Conservation (phyloP, 2,329 filamentous ascomycete genomes). For the Leptodontidium sp. region DNA sequence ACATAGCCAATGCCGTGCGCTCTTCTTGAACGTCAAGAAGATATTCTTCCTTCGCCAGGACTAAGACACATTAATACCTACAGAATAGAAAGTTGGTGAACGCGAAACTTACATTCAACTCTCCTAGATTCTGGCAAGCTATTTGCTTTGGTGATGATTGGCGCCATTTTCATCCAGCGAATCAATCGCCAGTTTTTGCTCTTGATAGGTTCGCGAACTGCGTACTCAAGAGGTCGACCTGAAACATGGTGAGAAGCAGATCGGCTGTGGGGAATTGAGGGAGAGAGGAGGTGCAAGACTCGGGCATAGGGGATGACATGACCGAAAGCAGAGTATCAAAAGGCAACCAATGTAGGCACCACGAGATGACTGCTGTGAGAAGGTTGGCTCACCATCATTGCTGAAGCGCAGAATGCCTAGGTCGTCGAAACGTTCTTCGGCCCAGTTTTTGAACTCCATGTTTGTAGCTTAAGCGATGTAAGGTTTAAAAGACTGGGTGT, state of each 20-base stretch:
- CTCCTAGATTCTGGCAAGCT: background rate
- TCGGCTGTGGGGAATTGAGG: background rate
- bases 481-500: background rate
- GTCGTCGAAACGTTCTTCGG: background rate
- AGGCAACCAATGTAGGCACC: background rate
- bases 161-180: background rate
- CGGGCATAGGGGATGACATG: background rate
- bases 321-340: background rate
- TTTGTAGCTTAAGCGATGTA: background rate
- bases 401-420: background rate
- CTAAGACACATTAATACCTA: background rate
- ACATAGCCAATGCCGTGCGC: background rate
- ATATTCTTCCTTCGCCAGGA: background rate
- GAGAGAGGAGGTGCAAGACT: background rate
- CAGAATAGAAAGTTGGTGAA: background rate
- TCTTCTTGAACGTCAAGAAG: background rate
- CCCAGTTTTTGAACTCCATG: background rate
- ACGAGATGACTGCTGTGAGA: background rate
- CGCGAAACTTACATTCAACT: background rate
- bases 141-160: background rate
- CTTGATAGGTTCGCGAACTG: constrained; percentile 1
- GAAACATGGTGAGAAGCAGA: background rate
- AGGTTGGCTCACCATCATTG: background rate
- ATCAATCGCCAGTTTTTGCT: background rate
- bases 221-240: background rate